Conservation (phyloP, 345 rosid species). For the Anacardium occidentale region DNA sequence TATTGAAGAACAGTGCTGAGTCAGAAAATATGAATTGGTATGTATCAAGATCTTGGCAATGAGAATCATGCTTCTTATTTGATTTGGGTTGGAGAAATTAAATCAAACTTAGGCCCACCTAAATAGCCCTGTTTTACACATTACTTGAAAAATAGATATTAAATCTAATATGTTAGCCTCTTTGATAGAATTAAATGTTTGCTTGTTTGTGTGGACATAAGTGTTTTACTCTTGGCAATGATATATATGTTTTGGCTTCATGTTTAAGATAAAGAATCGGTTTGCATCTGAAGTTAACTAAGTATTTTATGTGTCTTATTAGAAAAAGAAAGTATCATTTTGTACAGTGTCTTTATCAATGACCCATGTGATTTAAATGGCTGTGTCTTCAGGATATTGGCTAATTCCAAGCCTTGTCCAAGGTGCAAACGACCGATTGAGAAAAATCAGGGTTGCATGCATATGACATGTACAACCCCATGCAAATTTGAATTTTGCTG, state of each 20-base stretch:
- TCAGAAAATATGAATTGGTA: constrained; percentile 92
- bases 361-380: neutral
- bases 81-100: no score
- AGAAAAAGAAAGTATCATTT: neutral
- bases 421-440: constrained; percentile 79
- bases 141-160: no score
- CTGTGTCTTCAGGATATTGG: constrained; percentile 54
- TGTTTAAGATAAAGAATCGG: neutral
- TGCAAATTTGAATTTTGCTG: constrained; percentile 81
- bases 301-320: no score
- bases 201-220: neutral
- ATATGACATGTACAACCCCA: constrained; percentile 83
- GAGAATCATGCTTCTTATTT: neutral
- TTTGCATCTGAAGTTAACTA: neutral
- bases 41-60: neutral
- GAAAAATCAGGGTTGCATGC: constrained; percentile 90
- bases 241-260: neutral
- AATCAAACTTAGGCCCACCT: no score
- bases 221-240: neutral
- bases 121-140: no score
- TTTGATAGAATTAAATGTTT: no score
- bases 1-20: constrained; percentile 74
- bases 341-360: neutral
- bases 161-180: neutral
- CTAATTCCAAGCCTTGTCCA: constrained; percentile 83